Conservation (phyloP, 805 yeast species). For the Pichia nakasei region DNA sequence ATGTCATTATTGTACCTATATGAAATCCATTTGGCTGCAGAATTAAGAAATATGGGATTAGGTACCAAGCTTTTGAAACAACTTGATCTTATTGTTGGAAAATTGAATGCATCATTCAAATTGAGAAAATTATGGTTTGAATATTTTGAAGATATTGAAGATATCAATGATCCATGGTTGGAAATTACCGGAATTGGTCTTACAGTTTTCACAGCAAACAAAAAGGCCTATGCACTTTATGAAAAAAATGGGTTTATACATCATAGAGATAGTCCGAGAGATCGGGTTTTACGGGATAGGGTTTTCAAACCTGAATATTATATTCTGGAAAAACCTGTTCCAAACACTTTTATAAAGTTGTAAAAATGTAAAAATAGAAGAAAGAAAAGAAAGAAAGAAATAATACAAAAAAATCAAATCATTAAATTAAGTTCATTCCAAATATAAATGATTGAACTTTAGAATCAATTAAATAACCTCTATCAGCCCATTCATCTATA, state of each 20-base stretch:
- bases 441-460: slow-evolving; percentile 80
- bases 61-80: slow-evolving; percentile 33
- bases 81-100: slow-evolving; percentile 28
- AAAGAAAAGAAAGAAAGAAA: too few relatives aligned
- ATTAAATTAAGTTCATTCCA: slow-evolving; percentile 32
- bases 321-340: slow-evolving; percentile 7
- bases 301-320: slow-evolving; percentile 9
- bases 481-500: slow-evolving; percentile 39
- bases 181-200: slow-evolving; percentile 6
- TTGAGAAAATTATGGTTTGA: slow-evolving; percentile 6
- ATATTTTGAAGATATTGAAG: neutral
- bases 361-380: too few relatives aligned
- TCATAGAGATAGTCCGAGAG: slow-evolving; percentile 5
- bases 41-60: slow-evolving; percentile 26
- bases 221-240: slow-evolving; percentile 7
- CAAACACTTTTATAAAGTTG: neutral
- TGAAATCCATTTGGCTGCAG: slow-evolving; percentile 42
- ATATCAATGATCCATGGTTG: neutral
- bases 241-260: slow-evolving; percentile 1
- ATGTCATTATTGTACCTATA: slow-evolving; percentile 40
- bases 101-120: slow-evolving; percentile 7
- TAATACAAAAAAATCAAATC: too few relatives aligned
- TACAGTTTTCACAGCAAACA: slow-evolving; percentile 10
- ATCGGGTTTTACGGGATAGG: slow-evolving; percentile 4
- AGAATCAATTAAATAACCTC: slow-evolving; percentile 80